Conservation (phyloP, 768 basidiomycete species). For the Mycena kentingensis region DNA sequence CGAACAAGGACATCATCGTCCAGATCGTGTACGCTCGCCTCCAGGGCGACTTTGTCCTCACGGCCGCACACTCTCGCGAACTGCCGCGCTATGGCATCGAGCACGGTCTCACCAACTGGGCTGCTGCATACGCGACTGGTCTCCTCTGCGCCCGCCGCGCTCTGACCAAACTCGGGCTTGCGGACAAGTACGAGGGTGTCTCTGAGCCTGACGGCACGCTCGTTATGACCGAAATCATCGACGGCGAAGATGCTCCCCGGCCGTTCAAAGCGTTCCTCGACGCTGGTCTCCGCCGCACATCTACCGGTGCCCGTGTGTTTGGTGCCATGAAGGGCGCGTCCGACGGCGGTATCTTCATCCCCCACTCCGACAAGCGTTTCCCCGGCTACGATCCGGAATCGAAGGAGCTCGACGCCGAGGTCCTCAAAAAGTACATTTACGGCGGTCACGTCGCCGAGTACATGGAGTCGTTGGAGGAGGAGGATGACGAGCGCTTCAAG, state of each 20-base stretch:
- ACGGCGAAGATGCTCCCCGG: slow-evolving; percentile 90
- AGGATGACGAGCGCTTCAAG: slow-evolving; percentile 99
- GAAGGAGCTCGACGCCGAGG: slow-evolving; percentile 93
- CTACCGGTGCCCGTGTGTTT: slow-evolving; percentile 96
- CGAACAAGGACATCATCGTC: slow-evolving; percentile 93
- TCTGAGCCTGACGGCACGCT: slow-evolving; percentile 88
- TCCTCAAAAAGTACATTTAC: slow-evolving; percentile 95
- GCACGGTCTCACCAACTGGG: slow-evolving; percentile 99
- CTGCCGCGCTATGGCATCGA: slow-evolving; percentile 95
- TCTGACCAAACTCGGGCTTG: slow-evolving; percentile 91
- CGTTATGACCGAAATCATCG: slow-evolving; percentile 78
- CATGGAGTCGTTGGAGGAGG: slow-evolving; percentile 99
- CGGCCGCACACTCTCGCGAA: slow-evolving; percentile 86
- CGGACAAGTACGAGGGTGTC: slow-evolving; percentile 97
- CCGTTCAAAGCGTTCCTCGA: slow-evolving; percentile 99
- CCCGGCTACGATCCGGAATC: slow-evolving; percentile 93
- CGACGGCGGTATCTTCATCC: slow-evolving; percentile 97
- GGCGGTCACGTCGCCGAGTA: slow-evolving; percentile 99
- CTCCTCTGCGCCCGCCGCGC: slow-evolving; percentile 94
- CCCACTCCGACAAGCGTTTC: slow-evolving; percentile 97
- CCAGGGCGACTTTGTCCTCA: slow-evolving; percentile 94
- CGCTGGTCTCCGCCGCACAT: slow-evolving; percentile 96
- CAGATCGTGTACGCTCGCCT: slow-evolving; percentile 97
- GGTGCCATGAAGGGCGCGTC: slow-evolving; percentile 98
- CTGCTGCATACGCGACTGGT: slow-evolving; percentile 97